Evolutionary conservation across 2,329 filamentous ascomycete species (phyloP), one percentile per base, ranked within the genome.

Genomic region (Fusarium sp.): DNA sequence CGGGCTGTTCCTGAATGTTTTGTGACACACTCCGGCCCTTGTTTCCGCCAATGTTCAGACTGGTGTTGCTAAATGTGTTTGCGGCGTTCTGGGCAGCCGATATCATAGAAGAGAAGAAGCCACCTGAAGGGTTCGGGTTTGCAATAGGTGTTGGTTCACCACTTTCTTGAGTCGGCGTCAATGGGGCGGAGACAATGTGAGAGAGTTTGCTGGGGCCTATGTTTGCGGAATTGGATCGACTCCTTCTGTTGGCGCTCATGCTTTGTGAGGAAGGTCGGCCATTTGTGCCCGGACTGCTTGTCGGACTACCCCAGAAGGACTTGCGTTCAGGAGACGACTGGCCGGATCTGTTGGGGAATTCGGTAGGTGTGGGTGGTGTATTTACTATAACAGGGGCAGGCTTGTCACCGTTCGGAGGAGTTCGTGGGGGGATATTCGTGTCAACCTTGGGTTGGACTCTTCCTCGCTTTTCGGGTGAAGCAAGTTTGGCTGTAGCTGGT

Each of bases 41-140:
- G 59, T 80, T 81, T 34, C 74, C 78, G n/a, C 82, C 82, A n/a
- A 87, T 86, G 10, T 84, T 81, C 55, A 88, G 84, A 30, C 85
- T 84, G 6, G 86, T 87, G 77, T 90, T 93, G 72, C 87, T 93
- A 7, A 94, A 79, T 20, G 88, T 90, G 70, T 84, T 94, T 16
- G 94, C 94, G 45, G 95, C 95, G 86, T 92, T 98, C 80, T 98
- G 95, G 20, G 96, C 96, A 47, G 92, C 95, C 42, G 94, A 95
- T 70, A 99, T 89, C 77, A 99, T 92, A 27, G 93, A 94, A 7
- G 94, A 97, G 81, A 99, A 98, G 83, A 99, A 98, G 2, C 94
- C 91, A 40, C 87, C 84, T 57, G 69, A 44, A 25, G 68, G 25
- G n/a, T 71, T 71, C 20, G 88, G 85, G 34, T 87, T 71, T 25